A percentile compares a stretch with the other conserved stretches of the same genome.
Conservation (phyloP, 495 filamentous ascomycete genomes). For the Xylaria castorea region DNA sequence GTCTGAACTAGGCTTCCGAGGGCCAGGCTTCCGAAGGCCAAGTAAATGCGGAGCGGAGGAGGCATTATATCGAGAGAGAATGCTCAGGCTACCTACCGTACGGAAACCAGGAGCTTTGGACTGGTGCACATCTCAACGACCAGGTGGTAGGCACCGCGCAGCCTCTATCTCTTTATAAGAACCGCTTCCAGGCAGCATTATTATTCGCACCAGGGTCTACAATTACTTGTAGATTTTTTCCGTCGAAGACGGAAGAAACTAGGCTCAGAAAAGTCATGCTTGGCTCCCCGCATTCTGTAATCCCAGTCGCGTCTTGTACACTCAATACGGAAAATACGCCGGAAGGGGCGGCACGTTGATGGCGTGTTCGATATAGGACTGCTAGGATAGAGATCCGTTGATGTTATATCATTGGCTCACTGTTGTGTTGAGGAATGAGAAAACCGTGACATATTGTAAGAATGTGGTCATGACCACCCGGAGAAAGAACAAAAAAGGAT, state of each 20-base stretch:
- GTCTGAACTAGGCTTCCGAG: constrained; percentile 24
- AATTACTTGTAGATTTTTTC: background rate
- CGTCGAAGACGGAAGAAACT: background rate
- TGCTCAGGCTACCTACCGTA: background rate
- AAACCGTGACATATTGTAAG: too few relatives aligned
- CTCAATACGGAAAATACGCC: constrained; percentile 1
- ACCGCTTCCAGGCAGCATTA: constrained; percentile 1
- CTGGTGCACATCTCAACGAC: background rate
- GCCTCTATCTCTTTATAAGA: background rate
- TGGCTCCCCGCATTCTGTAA: constrained; percentile 17
- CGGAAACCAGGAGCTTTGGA: background rate
- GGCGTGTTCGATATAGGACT: background rate
- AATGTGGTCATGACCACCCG: too few relatives aligned
- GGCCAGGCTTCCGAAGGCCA: constrained; percentile 28
- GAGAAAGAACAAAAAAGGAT: too few relatives aligned
- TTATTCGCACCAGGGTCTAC: background rate
- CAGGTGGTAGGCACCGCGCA: background rate
- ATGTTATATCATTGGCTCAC: background rate
- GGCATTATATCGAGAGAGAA: background rate
- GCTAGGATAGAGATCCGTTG: constrained; percentile 16
- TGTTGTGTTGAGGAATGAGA: background rate
- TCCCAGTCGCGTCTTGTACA: background rate
- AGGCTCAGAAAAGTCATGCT: constrained; percentile 10
- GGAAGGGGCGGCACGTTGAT: background rate
- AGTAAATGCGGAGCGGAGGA: background rate